Evolutionary conservation across 768 basidiomycete species (phyloP), one percentile per base, ranked within the genome.

Genomic region (Naganishia onofrii): DNA sequence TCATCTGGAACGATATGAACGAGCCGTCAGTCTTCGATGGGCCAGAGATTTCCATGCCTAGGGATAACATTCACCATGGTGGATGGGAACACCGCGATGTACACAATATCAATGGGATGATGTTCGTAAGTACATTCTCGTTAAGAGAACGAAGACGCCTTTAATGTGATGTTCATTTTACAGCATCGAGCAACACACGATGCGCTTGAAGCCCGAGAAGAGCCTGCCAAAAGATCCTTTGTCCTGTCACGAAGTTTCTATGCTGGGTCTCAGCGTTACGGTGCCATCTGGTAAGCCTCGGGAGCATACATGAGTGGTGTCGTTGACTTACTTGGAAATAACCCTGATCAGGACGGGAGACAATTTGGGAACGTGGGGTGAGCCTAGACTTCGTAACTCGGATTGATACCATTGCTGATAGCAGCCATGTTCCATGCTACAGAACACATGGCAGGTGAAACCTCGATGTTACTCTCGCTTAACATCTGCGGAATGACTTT

Each of bases 1-100:
- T 89, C 79, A 93, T 98, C 74, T 99, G 96, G 96, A 98, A 98
- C 78, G 96, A 99, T 78, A 99, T 99, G 96, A 97, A 97, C 74
- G 96, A 98, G 92, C 96, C 96, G 0, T 89, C 94, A 13, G 88
- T 99, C n/a, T 99, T 99, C 84, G 95, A 97, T 74, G 96, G 95
- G 0, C 96, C 96, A 6, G 96, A 99, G 79, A 97, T 99, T 75
- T 88, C 87, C 38, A 87, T 89, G 85, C 87, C 86, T 3, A 86
- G 86, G 73, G 89, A 90, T 70, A 86, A 85, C 56, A 84, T 96
- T 52, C 94, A 98, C 77, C 83, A 92, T 75, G 92, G 90, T 34
- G 93, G 92, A 29, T 99, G 96, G 96, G 96, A 99, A 78, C 93
- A 99, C 77, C 88, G 96, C 57, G 96, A 98, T 77, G 82, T 99